Evolutionary conservation across 345 rosid species (phyloP), one percentile per base, ranked within the genome.

Genomic region (Adansonia digitata): DNA sequence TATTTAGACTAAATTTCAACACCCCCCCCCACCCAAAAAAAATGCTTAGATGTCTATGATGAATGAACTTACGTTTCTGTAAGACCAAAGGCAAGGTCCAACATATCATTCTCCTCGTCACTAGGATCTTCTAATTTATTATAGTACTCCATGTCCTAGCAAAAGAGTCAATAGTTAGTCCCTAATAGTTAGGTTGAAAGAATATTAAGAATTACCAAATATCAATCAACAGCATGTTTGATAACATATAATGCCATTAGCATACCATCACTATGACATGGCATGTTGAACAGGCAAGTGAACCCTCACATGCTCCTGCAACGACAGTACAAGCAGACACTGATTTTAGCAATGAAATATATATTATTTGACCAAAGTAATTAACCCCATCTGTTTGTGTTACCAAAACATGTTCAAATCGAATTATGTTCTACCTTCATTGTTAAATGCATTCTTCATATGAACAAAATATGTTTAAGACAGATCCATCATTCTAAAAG

Each of bases 41-140:
- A n/a, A n/a, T n/a, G n/a, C n/a, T n/a, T n/a, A n/a, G n/a, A n/a
- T n/a, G n/a, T n/a, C n/a, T n/a, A n/a, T n/a, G n/a, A n/a, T n/a
- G n/a, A 70, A 70, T 46, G 37, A 49, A 85, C 94, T 85, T 74
- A 95, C 99, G 94, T 90, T 84, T 89, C 94, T 64, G 99, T 85
- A 39, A 95, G 89, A 75, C 90, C 98, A 27, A 95, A 93, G 46
- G 99, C 99, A 72, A 95, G 88, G 86, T 93, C 99, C 80, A 95
- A 80, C 99, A 95, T 95, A 78, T 95, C 99, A 77, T 95, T 95
- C 88, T 95, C 99, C 86, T 95, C 99, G 77, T 95, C 99, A 37
- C 91, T 81, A 14, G 98, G 97, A 75, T 95, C 99, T 70, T 94
- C 95, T 62, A 94, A 84, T 81, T 89, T 95, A 87, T 93, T 90